These are phyloP conservation scores for Plantago lanceolata DNA, from an alignment of 305 asterid genomes.

Conservation along the genomic window DNA sequence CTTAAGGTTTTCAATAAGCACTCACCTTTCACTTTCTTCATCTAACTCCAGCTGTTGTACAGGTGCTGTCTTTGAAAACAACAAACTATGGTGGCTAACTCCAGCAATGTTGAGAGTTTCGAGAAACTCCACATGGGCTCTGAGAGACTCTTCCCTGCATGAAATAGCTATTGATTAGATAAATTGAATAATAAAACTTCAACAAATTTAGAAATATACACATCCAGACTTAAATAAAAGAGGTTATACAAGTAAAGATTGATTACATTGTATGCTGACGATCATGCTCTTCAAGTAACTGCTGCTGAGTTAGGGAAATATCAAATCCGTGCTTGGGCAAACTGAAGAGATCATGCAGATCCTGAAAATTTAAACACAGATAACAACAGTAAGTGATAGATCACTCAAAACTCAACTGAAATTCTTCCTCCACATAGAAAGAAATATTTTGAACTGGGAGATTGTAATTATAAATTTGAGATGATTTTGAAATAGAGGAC, in stretches of 20 bases:
- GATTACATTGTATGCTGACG: slow-evolving; percentile 64
- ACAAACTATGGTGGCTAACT: slow-evolving; percentile 87
- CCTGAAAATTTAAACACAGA: slow-evolving; percentile 42
- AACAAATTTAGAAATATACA: slow-evolving; percentile 8
- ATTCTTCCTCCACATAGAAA: background rate
- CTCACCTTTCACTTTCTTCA: slow-evolving; percentile 58
- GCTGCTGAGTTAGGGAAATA: slow-evolving; percentile 75
- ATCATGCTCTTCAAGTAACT: slow-evolving; percentile 89
- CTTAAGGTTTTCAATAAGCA: slow-evolving; percentile 1
- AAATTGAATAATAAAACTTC: background rate
- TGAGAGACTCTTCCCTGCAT: slow-evolving; percentile 66
- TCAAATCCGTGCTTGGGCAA: slow-evolving; percentile 84
- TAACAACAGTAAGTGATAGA: too few relatives aligned
- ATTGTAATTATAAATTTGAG: too few relatives aligned
- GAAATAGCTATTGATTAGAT: background rate
- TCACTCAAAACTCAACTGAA: too few relatives aligned
- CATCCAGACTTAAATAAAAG: background rate
- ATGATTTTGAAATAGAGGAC: too few relatives aligned
- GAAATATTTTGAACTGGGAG: slow-evolving; percentile 1
- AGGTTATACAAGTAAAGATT: slow-evolving; percentile 9
- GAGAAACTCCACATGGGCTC: slow-evolving; percentile 63
- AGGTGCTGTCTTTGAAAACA: slow-evolving; percentile 83
- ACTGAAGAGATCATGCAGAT: slow-evolving; percentile 72
- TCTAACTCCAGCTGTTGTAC: slow-evolving; percentile 41
- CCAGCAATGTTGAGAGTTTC: slow-evolving; percentile 86